Evolutionary conservation across 176 grass and related monocot genomes (phyloP).

Genomic region (Avena sativa): DNA sequence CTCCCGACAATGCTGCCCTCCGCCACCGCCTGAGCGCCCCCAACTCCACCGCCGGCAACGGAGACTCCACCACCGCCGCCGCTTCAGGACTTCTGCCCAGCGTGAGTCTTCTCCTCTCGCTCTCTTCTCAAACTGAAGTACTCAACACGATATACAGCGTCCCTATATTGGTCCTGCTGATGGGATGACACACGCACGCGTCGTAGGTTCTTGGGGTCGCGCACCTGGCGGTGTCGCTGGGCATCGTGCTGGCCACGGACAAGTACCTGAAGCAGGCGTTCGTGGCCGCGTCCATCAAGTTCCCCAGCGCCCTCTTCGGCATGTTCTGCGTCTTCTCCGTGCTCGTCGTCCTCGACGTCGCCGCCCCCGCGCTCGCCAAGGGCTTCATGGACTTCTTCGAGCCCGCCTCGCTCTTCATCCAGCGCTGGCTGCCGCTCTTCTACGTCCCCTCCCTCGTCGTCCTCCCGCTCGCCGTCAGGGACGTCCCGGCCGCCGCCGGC

Average conservation of each 20-base stretch:
- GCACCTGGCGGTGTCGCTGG: constrained; percentile 70
- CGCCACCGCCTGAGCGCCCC: constrained; percentile 28
- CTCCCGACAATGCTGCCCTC: constrained; percentile 20
- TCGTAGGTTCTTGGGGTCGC: constrained; percentile 49
- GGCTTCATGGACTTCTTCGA: constrained; percentile 74
- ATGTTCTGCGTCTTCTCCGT: constrained; percentile 93
- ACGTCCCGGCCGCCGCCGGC: constrained; percentile 72
- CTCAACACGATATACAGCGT: neutral
- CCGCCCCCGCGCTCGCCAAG: constrained; percentile 67
- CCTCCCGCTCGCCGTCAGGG: constrained; percentile 72
- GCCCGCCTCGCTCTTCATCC: constrained; percentile 83
- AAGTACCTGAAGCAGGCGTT: constrained; percentile 78
- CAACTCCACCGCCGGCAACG: constrained; percentile 28
- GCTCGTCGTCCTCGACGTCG: constrained; percentile 59
- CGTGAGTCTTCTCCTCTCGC: constrained; percentile 21
- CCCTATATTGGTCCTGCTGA: neutral
- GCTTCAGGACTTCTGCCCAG: constrained; percentile 5
- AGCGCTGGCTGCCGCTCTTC: constrained; percentile 89
- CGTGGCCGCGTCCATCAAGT: constrained; percentile 78
- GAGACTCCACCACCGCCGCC: neutral
- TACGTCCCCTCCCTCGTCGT: constrained; percentile 91
- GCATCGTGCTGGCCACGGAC: constrained; percentile 66
- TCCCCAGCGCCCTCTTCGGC: constrained; percentile 84
- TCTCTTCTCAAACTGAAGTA: neutral
- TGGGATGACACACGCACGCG: no score